Conservation (phyloP, 768 basidiomycete species). For the Lactarius akahatsu region DNA sequence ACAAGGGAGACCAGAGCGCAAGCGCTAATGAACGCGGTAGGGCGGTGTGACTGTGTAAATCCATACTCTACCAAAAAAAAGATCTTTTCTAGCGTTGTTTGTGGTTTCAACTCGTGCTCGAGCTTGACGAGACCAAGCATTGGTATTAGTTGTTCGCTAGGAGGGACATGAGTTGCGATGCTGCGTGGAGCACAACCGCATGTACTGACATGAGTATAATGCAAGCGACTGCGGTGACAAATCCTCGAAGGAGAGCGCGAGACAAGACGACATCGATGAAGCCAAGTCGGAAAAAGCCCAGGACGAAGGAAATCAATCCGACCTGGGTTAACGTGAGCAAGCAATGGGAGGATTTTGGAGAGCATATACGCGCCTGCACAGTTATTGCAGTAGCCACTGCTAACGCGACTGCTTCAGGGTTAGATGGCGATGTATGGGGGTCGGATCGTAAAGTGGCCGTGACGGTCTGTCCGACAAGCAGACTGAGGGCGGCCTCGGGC, state of each 20-base stretch:
- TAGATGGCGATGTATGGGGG: constrained; percentile 35
- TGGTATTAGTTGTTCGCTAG: constrained; percentile 79
- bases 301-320: constrained; percentile 78
- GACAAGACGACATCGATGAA: constrained; percentile 94
- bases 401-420: constrained; percentile 56
- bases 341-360: neutral
- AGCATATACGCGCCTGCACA: constrained; percentile 57
- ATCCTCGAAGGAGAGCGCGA: constrained; percentile 83
- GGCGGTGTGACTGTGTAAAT: constrained; percentile 54
- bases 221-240: constrained; percentile 79
- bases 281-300: constrained; percentile 86
- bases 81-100: constrained; percentile 74
- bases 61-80: constrained; percentile 66
- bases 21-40: constrained; percentile 76
- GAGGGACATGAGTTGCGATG: constrained; percentile 7
- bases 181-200: neutral
- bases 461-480: constrained; percentile 86
- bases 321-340: constrained; percentile 45
- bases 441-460: constrained; percentile 54
- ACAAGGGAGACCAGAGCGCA: constrained; percentile 67
- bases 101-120: constrained; percentile 53
- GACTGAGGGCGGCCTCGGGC: constrained; percentile 84
- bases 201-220: constrained; percentile 79
- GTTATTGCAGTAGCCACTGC: constrained; percentile 80
- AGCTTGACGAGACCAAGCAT: constrained; percentile 79